Base-by-base conservation (phyloP, 2,329 filamentous ascomycete genomes). In the Acarospora socialis region DNA sequence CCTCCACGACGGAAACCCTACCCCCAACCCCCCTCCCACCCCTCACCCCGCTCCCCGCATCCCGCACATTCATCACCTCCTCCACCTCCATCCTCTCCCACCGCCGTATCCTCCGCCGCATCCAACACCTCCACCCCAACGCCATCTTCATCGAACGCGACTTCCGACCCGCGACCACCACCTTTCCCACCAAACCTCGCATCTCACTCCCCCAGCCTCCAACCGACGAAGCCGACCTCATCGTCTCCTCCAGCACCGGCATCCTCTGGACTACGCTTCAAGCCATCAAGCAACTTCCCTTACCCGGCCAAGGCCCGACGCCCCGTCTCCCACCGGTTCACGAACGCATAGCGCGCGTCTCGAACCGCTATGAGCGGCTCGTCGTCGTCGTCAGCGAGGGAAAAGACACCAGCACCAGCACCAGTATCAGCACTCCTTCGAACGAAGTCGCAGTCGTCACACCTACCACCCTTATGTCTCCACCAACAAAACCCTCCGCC, bases 211-310 rank as follows among this genome's bases (percentile, higher is more conserved):
- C 12, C 33, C 32, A 14, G 22, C 20, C 6, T 12, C 18, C 12
- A 23, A 28, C 23, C 1, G 55, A 60, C 4, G 78, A 83, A 49
- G 77, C 81, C 3, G 84, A 93, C 44, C 53, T 93, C 3, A 68
- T 78, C 1, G 45, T 86, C 4, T 81, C 81, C 0, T 73, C 81
- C 0, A 63, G 60, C 0, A 72, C 68, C 0, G 83, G 80, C 0
- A 56, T 92, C 3, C 52, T 92, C 1, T 47, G 80, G 13, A 81
- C 81, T 1, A 80, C 70, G 0, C 57, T 86, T 4, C 70, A 86
- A 38, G 73, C 77, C 41, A 63, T 79, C 16, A 77, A 75, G 25
- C 86, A 93, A 46, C 70, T 65, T 28, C 62, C 77, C 3, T 60
- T 84, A 0, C 81, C 81, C 0, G 74, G 76, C 0, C 65, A 71